Conservation (phyloP, 352 stramenopile genomes). For the Globisporangium recalcitrans region DNA sequence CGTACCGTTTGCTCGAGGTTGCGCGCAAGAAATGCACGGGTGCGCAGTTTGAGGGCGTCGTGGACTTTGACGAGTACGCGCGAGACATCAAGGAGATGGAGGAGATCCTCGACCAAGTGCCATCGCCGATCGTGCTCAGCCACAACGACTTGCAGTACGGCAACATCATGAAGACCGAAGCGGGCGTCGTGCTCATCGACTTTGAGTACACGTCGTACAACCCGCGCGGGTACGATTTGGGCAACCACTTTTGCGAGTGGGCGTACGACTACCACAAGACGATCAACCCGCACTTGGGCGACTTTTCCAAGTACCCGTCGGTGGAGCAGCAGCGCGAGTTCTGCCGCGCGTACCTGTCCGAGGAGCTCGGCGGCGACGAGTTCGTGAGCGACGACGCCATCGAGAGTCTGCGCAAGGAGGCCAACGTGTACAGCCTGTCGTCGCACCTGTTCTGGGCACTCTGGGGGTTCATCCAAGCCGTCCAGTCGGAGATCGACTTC, state of each 20-base stretch:
- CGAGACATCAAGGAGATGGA: slow-evolving; percentile 58
- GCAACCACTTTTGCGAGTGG: slow-evolving; percentile 92
- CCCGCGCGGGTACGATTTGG: slow-evolving; percentile 86
- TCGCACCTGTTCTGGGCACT: slow-evolving; percentile 89
- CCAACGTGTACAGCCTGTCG: slow-evolving; percentile 80
- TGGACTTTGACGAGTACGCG: slow-evolving; percentile 47
- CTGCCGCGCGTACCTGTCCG: slow-evolving; percentile 62
- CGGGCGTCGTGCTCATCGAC: slow-evolving; percentile 85
- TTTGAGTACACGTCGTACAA: slow-evolving; percentile 94
- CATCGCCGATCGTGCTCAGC: slow-evolving; percentile 78
- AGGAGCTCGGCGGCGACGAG: slow-evolving; percentile 32
- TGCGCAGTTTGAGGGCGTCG: slow-evolving; percentile 33
- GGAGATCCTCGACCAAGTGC: slow-evolving; percentile 39
- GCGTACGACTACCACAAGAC: slow-evolving; percentile 81
- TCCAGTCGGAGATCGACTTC: slow-evolving; percentile 90
- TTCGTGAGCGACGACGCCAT: slow-evolving; percentile 50
- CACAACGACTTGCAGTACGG: slow-evolving; percentile 93
- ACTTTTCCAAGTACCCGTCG: slow-evolving; percentile 74
- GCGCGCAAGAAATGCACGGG: slow-evolving; percentile 50
- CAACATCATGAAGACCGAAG: slow-evolving; percentile 85
- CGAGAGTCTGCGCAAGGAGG: slow-evolving; percentile 55
- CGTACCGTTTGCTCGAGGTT: slow-evolving; percentile 51
- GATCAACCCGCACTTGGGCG: slow-evolving; percentile 67
- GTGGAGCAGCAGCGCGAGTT: slow-evolving; percentile 58
- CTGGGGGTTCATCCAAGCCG: slow-evolving; percentile 89